Evolutionary conservation across 1,139 yeast species (phyloP), one percentile per base, ranked within the genome.

Genomic region (Casaregolazyma lundiana): DNA sequence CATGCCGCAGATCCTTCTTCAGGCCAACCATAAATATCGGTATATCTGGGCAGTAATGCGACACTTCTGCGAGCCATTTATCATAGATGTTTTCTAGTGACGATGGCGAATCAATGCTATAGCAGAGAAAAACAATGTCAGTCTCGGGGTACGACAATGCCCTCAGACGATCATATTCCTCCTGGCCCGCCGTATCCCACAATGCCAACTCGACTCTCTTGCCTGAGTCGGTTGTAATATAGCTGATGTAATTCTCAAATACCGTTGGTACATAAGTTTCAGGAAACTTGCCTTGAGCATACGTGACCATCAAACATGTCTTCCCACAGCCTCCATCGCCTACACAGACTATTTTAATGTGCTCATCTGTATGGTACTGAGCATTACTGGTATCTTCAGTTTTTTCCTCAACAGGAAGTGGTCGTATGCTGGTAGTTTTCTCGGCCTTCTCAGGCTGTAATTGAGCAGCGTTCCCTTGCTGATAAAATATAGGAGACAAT

Each of bases 131-230:
- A 65, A 92, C 90, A 41, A 92, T 96, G 66, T 90, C 97, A 13
- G 97, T 90, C 47, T 94, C 90, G 17, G 98, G 97, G 68, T 92
- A 92, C 48, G 95, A 84, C 59, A 92, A 77, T 7, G 98, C 98
- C 71, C 98, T 86, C 65, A 92, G 75, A 65, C 98, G 79, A 70
- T 92, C 98, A 67, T 92, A 92, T 73, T 92, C 97, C 76, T 90
- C 97, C 73, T 92, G 98, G 39, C 98, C 98, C 0, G 96, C 96
- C 0, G 97, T 88, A 65, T 90, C 97, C 95, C 95, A 86, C 39
- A 87, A 67, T 21, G 85, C 92, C 59, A 87, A 70, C 67, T 80
- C 94, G 49, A 82, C 75, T n/a, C 73, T 61, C 53, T 79, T 77
- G 36, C 72, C 73, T 44, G 68, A 68, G 1, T 87, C 81, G 0